Conservation (phyloP, 163 green algal species). For the Scenedesmus sp. region DNA sequence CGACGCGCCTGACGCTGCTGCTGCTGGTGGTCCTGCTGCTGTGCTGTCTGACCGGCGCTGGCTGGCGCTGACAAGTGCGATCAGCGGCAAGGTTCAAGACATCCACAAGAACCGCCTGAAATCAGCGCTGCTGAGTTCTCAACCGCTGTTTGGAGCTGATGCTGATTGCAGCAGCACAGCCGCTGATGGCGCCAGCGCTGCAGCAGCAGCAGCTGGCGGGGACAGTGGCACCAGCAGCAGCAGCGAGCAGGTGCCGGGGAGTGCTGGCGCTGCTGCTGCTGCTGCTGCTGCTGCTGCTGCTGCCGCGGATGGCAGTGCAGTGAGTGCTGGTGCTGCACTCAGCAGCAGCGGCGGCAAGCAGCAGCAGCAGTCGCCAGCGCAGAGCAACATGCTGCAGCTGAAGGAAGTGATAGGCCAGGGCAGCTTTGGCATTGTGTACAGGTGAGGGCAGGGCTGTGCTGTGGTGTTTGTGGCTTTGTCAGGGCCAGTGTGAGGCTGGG, state of each 20-base stretch:
- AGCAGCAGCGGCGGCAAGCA: background rate
- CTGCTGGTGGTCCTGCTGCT: too few species aligned
- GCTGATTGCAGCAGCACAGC: too few species aligned
- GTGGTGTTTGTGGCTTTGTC: background rate
- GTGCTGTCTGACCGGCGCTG: background rate
- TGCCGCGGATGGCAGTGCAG: too few species aligned
- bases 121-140: background rate
- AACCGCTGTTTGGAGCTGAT: background rate
- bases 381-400: conserved; percentile 18
- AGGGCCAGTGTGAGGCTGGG: background rate
- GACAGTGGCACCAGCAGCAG: too few species aligned
- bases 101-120: background rate
- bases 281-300: too few species aligned
- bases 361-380: background rate
- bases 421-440: conserved; percentile 53
- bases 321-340: too few species aligned
- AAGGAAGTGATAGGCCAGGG: conserved; percentile 5
- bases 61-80: conserved; percentile 5
- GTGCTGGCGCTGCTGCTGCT: background rate
- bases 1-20: background rate
- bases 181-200: too few species aligned
- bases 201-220: too few species aligned
- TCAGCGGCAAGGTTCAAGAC: conserved; percentile 27
- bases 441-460: background rate
- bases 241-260: background rate